Base-by-base conservation (phyloP, 257 asterid species). In the Thymus quinquecostatus region DNA sequence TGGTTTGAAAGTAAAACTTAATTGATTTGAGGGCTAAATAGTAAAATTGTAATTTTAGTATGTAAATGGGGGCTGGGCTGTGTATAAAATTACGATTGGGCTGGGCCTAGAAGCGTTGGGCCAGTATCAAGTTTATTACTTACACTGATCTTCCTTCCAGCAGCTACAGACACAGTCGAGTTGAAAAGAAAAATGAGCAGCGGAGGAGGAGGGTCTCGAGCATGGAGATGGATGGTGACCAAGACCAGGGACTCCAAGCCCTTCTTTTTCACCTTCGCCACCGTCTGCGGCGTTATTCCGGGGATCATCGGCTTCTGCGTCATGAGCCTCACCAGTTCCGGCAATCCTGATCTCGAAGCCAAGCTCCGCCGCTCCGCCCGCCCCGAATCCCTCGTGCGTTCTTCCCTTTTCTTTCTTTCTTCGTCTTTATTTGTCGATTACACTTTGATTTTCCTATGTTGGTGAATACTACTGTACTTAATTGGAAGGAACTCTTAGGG, bases 211-310 rank as follows among this genome's bases (percentile, higher is more conserved):
- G 96, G 21, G 21, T 21, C 21, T 75, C 83, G 47, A 60, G 64
- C 90, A 3, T 93, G 98, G 98, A 84, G 96, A 79, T 89, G 97
- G 97, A 44, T 91, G 40, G 96, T 94, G 57, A 77, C 86, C 34
- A 83, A 79, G 87, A 91, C 95, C 8, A 78, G 91, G 80, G 98
- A 94, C 13, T 94, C 97, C 5, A 87, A 79, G 82, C 92, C 95
- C 21, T 94, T 94, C 82, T 94, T 94, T 85, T 28, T 91, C 12
- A 73, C 88, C 44, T 94, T 94, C 86, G 96, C 97, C 66, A 89
- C 96, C 62, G 87, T 89, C 1, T 91, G 96, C 85, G 98, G 96
- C 79, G 94, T 94, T 54, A 74, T 94, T 69, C 98, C 97, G n/a
- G 97, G 96, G 13, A 68, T 83, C 4, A 78, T 91, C 8, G 97